A percentile compares a stretch with the other conserved stretches of the same genome.
phyloP scores from a whole-genome alignment of 768 basidiomycete species.

The Auriscalpium orientale region DNA sequence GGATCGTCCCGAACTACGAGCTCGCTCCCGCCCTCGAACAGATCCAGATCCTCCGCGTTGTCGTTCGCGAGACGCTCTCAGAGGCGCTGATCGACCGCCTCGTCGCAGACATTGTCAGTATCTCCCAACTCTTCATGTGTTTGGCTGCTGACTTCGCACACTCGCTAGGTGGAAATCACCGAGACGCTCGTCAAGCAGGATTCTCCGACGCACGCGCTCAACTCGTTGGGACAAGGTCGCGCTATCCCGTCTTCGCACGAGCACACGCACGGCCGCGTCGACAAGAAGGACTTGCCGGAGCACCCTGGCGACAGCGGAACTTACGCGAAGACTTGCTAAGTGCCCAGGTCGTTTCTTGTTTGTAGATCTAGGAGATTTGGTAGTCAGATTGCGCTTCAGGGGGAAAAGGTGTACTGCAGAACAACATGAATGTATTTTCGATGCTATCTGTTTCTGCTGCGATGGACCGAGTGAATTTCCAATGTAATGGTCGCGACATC shows the following conservation, averaged over 20 bases:
- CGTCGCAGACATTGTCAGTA: conserved; percentile 58
- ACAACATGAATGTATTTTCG: no score
- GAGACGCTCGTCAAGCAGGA: conserved; percentile 43
- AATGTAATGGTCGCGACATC: no score
- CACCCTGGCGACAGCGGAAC: conserved; percentile 49
- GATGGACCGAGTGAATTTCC: no score
- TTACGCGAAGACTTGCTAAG: conserved; percentile 58
- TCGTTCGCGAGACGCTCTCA: conserved; percentile 48
- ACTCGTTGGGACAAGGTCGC: conserved; percentile 27
- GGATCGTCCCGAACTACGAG: conserved; percentile 57
- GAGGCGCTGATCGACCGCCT: conserved; percentile 46
- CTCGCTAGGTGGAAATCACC: conserved; percentile 51
- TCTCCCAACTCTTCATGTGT: not conserved
- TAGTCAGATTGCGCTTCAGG: no score
- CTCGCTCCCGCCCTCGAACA: conserved; percentile 44
- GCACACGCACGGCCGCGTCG: conserved; percentile 34
- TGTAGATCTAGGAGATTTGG: no score
- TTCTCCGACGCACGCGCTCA: conserved; percentile 47
- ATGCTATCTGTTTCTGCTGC: no score
- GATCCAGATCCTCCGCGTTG: conserved; percentile 55
- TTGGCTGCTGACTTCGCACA: not conserved
- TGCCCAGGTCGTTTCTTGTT: no score
- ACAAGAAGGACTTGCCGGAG: conserved; percentile 31
- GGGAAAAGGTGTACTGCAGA: no score
- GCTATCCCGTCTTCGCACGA: conserved; percentile 28